Conservation (phyloP, 2,329 filamentous ascomycete species). For the Epichloe amarillans region DNA sequence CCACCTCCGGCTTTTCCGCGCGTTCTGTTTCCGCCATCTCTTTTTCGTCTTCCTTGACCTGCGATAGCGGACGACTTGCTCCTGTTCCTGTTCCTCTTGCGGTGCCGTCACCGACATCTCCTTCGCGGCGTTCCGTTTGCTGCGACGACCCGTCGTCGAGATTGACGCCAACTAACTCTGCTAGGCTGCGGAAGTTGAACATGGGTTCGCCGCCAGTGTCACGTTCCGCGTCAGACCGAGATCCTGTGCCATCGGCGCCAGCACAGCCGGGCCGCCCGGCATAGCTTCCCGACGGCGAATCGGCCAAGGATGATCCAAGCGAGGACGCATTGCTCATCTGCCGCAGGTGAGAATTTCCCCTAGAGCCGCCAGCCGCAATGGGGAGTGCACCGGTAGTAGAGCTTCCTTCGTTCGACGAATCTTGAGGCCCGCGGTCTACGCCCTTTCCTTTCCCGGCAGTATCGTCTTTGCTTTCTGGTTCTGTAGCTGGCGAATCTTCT, state of each 20-base stretch:
- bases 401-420: conserved; percentile 14
- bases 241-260: conserved; percentile 22
- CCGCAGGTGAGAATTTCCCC: conserved; percentile 57
- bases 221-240: conserved; percentile 37
- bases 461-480: conserved; percentile 18
- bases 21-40: conserved; percentile 20
- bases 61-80: conserved; percentile 18
- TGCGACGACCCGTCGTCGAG: conserved; percentile 32
- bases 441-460: conserved; percentile 51
- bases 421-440: conserved; percentile 39
- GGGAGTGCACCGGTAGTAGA: conserved; percentile 27
- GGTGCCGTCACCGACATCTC: conserved; percentile 12
- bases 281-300: conserved; percentile 47
- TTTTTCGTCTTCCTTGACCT: conserved; percentile 26
- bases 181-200: conserved; percentile 84
- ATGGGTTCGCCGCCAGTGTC: conserved; percentile 55
- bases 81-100: conserved; percentile 8
- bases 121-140: conserved; percentile 15
- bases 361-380: conserved; percentile 36
- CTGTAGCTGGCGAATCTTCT: conserved; percentile 11
- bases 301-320: conserved; percentile 60
- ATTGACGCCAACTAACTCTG: conserved; percentile 64
- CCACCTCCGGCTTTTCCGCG: conserved; percentile 12
- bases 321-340: conserved; percentile 84
- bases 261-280: conserved; percentile 22